Base-by-base conservation (phyloP, 768 basidiomycete genomes). In the Amanita fuliginea region DNA sequence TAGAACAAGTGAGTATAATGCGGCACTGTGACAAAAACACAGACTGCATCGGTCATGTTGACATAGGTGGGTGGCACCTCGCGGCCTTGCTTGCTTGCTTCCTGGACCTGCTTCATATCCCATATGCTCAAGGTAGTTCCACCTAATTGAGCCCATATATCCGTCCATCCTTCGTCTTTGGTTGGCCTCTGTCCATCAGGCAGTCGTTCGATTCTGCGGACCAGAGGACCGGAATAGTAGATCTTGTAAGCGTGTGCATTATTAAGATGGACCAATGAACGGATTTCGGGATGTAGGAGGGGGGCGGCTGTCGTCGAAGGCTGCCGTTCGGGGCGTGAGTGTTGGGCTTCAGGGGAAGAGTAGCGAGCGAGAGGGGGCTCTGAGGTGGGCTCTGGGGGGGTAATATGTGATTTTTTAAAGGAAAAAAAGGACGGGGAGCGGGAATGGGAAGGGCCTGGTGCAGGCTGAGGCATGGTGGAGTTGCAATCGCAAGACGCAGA, bases 91-190 rank as follows among this genome's bases (percentile, higher is more conserved):
- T 77, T 80, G 56, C 80, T 89, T 2, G 91, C 91, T 60, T 84
- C 86, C 54, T 91, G 82, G 49, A 94, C 81, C 57, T 84, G 78
- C 58, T 77, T 80, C 85, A 93, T 92, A 61, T 91, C 88, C 91
- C 91, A 94, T 37, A 92, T 73, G 57, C 87, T 90, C 56, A 94
- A 73, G 18, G 86, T 92, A 4, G 88, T 91, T 3, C 91, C 92
- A 44, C 86, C 83, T 30, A 94, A 71, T 65, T 94, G 91, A 1
- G 83, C 91, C 87, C 88, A 94, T 13, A 93, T 83, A 14, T 91
- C 80, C 9, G 73, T 72, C 86, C 90, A 91, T 1, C 80, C 79
- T 3, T 86, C 86, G 58, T 88, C 84, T 58, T 83, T 84, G 52
- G 66, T 58, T 3, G 83, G 78, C 52, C 71, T 74, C 56, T 81